Evolutionary conservation across 345 rosid genomes (phyloP).

Genomic region (Eucalyptus erythrocorys): DNA sequence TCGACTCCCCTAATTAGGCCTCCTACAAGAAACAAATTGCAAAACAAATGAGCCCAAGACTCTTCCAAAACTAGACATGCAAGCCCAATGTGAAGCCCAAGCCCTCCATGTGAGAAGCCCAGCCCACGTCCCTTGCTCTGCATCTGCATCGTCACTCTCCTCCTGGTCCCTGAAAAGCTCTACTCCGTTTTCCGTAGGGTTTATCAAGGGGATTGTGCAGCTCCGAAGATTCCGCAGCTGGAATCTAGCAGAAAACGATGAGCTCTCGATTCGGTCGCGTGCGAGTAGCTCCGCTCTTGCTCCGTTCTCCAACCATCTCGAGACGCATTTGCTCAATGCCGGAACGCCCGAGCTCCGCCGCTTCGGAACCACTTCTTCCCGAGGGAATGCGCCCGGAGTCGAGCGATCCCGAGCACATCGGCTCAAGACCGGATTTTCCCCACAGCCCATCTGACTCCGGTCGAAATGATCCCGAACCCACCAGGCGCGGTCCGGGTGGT

Average conservation of each 20-base stretch:
- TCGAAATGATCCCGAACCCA: background rate
- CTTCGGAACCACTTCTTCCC: background rate
- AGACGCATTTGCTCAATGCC: conserved; percentile 30
- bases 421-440: background rate
- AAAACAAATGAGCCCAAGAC: background rate
- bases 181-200: background rate
- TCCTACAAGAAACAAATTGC: background rate
- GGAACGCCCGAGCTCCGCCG: background rate
- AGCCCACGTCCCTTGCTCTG: background rate
- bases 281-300: background rate
- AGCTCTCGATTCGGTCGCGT: conserved; percentile 11
- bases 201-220: background rate
- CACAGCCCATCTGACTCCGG: background rate
- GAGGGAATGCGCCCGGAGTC: background rate
- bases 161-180: background rate
- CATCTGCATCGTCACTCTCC: background rate
- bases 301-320: conserved; percentile 3
- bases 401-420: background rate
- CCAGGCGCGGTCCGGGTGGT: background rate
- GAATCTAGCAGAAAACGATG: background rate
- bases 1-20: background rate
- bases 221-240: background rate
- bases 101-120: background rate
- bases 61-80: background rate
- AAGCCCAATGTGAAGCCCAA: background rate